Evolutionary conservation across 495 filamentous ascomycete genomes (phyloP), one percentile per base, ranked within the genome.

Genomic region (Penicillium diatomitis): DNA sequence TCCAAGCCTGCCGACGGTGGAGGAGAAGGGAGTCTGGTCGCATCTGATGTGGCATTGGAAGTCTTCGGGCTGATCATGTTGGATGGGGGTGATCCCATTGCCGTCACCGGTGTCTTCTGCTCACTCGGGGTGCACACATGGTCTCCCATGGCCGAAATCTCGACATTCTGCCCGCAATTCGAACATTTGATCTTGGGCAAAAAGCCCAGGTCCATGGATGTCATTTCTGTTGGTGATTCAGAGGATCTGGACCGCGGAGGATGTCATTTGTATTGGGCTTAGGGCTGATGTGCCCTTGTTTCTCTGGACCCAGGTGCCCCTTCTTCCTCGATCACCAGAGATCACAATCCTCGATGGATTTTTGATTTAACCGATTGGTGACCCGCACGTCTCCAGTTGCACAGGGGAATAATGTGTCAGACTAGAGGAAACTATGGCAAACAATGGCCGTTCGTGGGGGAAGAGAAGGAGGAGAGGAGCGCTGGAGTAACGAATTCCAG

Each of bases 141-240:
- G 55, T 98, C 90, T 38, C 89, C 92, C 88, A 98, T 87, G 58
- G 81, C 68, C 6, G 86, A 83, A 55, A 98, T 96, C 60, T 91
- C 87, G 51, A 97, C 88, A 62, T 92, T 80, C 33, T 71, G 68
- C 41, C 82, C 82, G 62, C 92, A 98, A 64, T 76, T 85, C 43
- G 94, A 97, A 73, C 92, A 98, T 81, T 96, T 97, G 66, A 98
- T 89, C 12, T 82, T 82, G 58, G 91, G 90, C 73, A 98, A 75
- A 44, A 90, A 82, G 70, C 79, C 82, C 71, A 57, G 53, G 44
- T 64, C 52, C 53, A 62, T 61, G 12, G 52, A 49, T 31, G 62
- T 56, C 49, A 60, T 64, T 32, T 45, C 47, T 4, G 12, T 38
- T 42, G 20, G 20, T 37, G 11, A 46, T 37, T 37, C 32, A 36